Conservation (phyloP, 202 grass and related monocot genomes). For the Bolboschoenoplectus hybrid region DNA sequence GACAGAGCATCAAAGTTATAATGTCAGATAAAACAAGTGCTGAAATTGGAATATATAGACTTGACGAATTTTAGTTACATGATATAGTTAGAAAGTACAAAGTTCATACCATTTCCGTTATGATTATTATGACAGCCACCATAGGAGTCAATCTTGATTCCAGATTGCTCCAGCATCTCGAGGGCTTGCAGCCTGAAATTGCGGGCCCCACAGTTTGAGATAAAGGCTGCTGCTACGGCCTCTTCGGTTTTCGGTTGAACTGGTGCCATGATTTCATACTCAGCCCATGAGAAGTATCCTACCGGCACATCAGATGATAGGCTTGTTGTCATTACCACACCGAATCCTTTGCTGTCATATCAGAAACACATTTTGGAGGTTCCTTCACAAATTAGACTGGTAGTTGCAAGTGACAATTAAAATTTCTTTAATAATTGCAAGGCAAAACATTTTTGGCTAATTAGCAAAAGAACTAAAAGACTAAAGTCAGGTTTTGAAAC, state of each 20-base stretch:
- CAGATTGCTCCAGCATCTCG: constrained; percentile 74
- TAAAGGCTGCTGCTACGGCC: constrained; percentile 85
- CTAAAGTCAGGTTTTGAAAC: background rate
- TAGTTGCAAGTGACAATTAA: constrained; percentile 10
- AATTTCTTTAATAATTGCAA: background rate
- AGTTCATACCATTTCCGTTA: constrained; percentile 43
- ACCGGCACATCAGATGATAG: constrained; percentile 93
- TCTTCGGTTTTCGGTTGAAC: constrained; percentile 75
- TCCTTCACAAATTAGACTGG: constrained; percentile 26
- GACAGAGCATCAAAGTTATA: background rate
- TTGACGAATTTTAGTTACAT: background rate
- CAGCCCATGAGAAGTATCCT: constrained; percentile 96
- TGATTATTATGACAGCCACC: constrained; percentile 51
- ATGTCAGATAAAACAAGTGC: background rate
- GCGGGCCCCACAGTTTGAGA: constrained; percentile 90
- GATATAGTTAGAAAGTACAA: constrained; percentile 3
- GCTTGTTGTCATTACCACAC: constrained; percentile 91
- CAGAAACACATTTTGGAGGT: constrained; percentile 29
- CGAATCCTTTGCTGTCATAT: constrained; percentile 69
- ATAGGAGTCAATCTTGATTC: constrained; percentile 84
- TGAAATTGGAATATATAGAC: background rate
- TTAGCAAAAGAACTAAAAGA: background rate
- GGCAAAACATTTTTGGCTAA: background rate
- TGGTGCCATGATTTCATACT: constrained; percentile 94
- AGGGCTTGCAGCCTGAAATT: constrained; percentile 96